These are phyloP conservation scores for Ceratocystis diversiconidia DNA, from an alignment of 2,329 filamentous ascomycete species.

Conservation along the genomic window DNA sequence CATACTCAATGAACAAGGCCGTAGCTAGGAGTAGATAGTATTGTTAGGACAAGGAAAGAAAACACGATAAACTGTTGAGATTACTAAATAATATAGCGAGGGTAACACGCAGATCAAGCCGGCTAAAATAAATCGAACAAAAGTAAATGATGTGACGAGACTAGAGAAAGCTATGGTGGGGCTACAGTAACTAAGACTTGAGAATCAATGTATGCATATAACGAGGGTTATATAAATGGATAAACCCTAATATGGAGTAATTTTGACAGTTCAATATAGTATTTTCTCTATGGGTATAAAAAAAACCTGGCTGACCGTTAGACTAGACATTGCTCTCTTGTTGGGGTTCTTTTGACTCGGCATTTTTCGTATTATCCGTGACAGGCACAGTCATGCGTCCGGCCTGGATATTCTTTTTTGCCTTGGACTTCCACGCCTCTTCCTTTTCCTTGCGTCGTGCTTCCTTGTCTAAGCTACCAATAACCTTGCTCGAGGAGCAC, in stretches of 20 bases:
- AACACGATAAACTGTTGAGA: not conserved
- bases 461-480: constrained; percentile 40
- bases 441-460: constrained; percentile 43
- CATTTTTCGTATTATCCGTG: not conserved
- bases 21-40: not conserved
- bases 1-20: constrained; percentile 28
- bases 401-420: constrained; percentile 26
- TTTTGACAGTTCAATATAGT: not conserved
- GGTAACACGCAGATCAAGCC: not conserved
- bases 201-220: not conserved
- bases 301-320: not conserved
- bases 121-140: not conserved
- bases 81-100: not conserved
- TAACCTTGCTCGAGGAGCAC: constrained; percentile 37
- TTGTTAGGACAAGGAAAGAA: not conserved
- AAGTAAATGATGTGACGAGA: not conserved
- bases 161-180: not conserved
- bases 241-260: not conserved
- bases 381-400: not conserved
- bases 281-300: constrained; percentile 1
- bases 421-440: constrained; percentile 34
- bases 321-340: not conserved
- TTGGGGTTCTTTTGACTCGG: not conserved
- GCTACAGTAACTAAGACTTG: not conserved
- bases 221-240: not conserved